Conservation (phyloP, 345 rosid species). For the Eucalyptus coolabah region DNA sequence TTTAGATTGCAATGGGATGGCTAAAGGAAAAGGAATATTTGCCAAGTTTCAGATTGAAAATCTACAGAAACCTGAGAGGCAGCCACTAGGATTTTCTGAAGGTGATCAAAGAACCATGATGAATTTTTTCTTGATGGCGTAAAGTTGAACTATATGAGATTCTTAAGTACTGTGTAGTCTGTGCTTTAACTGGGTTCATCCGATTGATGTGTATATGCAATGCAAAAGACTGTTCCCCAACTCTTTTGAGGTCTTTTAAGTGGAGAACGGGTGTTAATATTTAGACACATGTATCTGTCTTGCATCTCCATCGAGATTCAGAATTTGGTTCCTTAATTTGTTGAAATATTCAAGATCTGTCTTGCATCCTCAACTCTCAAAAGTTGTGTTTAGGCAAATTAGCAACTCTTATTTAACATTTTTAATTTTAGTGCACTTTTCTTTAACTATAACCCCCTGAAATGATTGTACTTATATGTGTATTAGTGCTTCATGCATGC, state of each 20-base stretch:
- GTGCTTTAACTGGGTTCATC: background rate
- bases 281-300: background rate
- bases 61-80: constrained; percentile 11
- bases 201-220: background rate
- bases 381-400: background rate
- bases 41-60: constrained; percentile 4
- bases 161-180: background rate
- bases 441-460: background rate
- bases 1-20: constrained; percentile 14
- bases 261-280: background rate
- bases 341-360: background rate
- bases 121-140: background rate
- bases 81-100: constrained; percentile 9
- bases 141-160: background rate
- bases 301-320: background rate
- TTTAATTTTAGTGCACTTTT: background rate
- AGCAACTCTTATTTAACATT: background rate
- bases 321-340: background rate
- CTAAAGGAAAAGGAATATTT: constrained; percentile 5
- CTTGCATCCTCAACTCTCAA: background rate
- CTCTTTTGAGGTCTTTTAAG: background rate
- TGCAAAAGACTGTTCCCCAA: background rate
- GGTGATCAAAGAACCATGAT: constrained; percentile 4
- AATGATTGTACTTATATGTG: background rate
- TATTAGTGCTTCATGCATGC: background rate